Evolutionary conservation across 495 filamentous ascomycete species (phyloP).

Genomic region (Daldinia vernicosa): DNA sequence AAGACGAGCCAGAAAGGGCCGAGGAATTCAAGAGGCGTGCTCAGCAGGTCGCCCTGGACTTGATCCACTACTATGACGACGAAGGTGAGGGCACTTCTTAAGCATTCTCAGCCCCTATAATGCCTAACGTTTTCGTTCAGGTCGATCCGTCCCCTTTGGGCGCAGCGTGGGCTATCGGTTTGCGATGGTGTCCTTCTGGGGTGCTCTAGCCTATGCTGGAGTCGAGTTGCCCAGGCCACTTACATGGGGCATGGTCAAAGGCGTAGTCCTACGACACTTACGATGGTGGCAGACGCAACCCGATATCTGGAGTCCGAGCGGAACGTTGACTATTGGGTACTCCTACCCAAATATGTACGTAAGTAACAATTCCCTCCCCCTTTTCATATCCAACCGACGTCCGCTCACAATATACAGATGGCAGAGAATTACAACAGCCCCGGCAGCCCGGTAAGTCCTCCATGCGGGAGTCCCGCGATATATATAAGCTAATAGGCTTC

Average conservation of each 20-base stretch:
- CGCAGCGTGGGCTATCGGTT: constrained; percentile 80
- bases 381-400: too few relatives aligned
- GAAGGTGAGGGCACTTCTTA: constrained; percentile 54
- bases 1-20: constrained; percentile 72
- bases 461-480: not conserved
- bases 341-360: constrained; percentile 82
- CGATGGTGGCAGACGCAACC: constrained; percentile 80
- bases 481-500: constrained; percentile 16
- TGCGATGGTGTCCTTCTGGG: constrained; percentile 85
- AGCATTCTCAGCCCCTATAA: not conserved
- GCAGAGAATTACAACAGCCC: constrained; percentile 85
- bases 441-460: constrained; percentile 55
- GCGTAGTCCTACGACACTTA: constrained; percentile 75
- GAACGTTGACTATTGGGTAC: constrained; percentile 79
- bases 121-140: constrained; percentile 29
- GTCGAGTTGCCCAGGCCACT: constrained; percentile 74
- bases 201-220: constrained; percentile 76
- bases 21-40: constrained; percentile 75
- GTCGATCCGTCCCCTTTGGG: constrained; percentile 77
- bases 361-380: constrained; percentile 41
- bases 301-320: constrained; percentile 76
- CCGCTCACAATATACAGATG: constrained; percentile 50
- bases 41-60: constrained; percentile 69
- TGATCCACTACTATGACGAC: constrained; percentile 77
- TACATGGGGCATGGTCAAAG: constrained; percentile 80